Percentiles rank a stretch among this genome's conserved stretches.
Evolutionary conservation across 768 basidiomycete genomes (phyloP).

Genomic region (Pleurotus platypus): DNA sequence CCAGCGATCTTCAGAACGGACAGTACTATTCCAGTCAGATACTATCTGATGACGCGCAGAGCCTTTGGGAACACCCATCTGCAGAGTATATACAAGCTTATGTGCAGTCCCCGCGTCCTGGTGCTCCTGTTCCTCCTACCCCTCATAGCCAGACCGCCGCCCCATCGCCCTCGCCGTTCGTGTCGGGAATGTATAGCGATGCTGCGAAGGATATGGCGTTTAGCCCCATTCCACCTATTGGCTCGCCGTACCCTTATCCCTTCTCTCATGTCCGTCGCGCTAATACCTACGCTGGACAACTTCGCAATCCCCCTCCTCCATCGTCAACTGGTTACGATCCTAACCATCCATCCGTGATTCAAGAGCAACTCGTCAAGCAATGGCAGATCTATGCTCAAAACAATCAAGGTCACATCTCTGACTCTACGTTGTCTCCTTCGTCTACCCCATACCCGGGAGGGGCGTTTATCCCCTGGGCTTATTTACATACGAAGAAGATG

Average conservation of each 20-base stretch:
- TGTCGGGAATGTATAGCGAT: constrained; percentile 46
- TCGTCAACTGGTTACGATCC: constrained; percentile 32
- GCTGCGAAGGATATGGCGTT: constrained; percentile 29
- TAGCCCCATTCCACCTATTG: constrained; percentile 54
- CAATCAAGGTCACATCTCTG: constrained; percentile 51
- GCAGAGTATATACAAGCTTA: constrained; percentile 59
- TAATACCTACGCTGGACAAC: constrained; percentile 31
- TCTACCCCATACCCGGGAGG: constrained; percentile 67
- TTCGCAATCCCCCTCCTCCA: constrained; percentile 21
- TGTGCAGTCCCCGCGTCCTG: constrained; percentile 58
- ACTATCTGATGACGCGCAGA: constrained; percentile 55
- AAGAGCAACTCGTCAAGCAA: constrained; percentile 70
- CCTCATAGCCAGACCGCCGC: constrained; percentile 74
- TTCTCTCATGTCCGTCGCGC: constrained; percentile 69
- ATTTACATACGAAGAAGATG: constrained; percentile 52
- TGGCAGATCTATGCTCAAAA: constrained; percentile 80
- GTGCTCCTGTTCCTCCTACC: constrained; percentile 77
- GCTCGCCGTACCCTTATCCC: constrained; percentile 80
- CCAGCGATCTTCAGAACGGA: constrained; percentile 15
- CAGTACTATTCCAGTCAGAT: constrained; percentile 37
- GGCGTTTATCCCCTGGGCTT: constrained; percentile 72
- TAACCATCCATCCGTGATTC: constrained; percentile 46
- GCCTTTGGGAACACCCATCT: constrained; percentile 56
- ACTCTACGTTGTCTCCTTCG: constrained; percentile 76
- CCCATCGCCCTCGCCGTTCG: constrained; percentile 66